Base-by-base conservation (phyloP, 306 rosid species). In the Casuarina equisetifolia region DNA sequence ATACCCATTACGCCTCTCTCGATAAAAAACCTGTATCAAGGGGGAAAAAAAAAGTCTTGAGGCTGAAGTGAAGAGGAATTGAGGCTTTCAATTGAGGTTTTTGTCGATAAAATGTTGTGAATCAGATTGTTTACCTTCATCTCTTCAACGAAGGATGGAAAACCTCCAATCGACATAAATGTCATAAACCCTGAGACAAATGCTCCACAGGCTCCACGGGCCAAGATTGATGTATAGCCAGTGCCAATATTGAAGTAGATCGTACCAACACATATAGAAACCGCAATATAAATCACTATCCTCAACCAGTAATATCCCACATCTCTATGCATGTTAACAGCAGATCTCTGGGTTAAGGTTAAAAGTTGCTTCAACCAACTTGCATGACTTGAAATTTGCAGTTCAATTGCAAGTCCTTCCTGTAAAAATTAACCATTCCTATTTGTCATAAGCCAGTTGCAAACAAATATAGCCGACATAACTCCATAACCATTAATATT, bases 241-340 rank as follows among this genome's bases (percentile, higher is more conserved):
- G 85, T 81, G 50, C 99, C 99, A 78, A 95, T 71, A 25, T 91
- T 91, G 68, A 82, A 95, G 78, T 91, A 95, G 78, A 95, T 88
- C 6, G 99, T 95, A 75, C 99, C 99, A 16, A 95, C 99, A 78
- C 97, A 95, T 66, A 92, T 42, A 3, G 99, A 92, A 48, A 95
- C 97, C 36, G 87, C 80, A 43, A 92, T 85, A 75, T 95, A 95
- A 79, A 95, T 87, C 39, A 91, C 86, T 36, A 95, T 90, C 93
- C 99, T 92, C 76, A 92, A 74, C 99, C 99, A 95, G 79, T 91
- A 95, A 79, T 95, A 95, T n/a, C 99, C 99, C 38, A 95, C 94
- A 78, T 95, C 99, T 82, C 99, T 87, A 72, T 87, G 78, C 99
- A 95, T 95, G 91, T 95, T 92, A 79, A 95, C 75, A 54, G 89